Evolutionary conservation across 805 yeast genomes (phyloP).

Genomic region (Nakazawaea ishiwadae): DNA sequence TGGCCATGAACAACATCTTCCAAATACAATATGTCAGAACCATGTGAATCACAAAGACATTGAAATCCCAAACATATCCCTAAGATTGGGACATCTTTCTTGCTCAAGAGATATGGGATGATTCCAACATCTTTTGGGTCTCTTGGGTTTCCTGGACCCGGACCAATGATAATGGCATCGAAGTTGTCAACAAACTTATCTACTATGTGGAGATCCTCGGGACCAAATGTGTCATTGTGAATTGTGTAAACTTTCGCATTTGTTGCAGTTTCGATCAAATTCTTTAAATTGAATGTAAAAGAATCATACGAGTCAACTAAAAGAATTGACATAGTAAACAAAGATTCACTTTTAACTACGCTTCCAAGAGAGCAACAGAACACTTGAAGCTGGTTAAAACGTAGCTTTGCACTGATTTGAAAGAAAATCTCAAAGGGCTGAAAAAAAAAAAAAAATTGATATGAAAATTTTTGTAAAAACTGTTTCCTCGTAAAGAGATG

Average conservation of each 20-base stretch:
- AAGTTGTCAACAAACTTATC: conserved; percentile 41
- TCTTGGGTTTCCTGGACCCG: conserved; percentile 94
- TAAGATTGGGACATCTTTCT: conserved; percentile 56
- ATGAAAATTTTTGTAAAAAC: too few relatives aligned
- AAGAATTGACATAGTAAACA: conserved; percentile 42
- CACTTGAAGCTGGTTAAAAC: too few relatives aligned
- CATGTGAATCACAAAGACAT: conserved; percentile 61
- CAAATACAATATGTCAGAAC: conserved; percentile 50
- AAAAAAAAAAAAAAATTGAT: too few relatives aligned
- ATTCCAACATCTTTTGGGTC: conserved; percentile 65
- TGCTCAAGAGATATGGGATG: conserved; percentile 48
- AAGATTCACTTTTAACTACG: neutral
- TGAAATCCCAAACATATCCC: conserved; percentile 97
- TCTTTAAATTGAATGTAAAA: conserved; percentile 77
- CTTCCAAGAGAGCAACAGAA: neutral
- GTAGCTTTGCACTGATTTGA: too few relatives aligned
- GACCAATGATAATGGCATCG: conserved; percentile 84
- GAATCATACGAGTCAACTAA: conserved; percentile 94
- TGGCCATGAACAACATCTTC: conserved; percentile 80
- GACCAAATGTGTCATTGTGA: conserved; percentile 53
- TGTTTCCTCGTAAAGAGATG: too few relatives aligned
- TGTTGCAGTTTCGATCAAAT: conserved; percentile 52
- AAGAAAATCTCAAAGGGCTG: too few relatives aligned
- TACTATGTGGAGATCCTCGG: conserved; percentile 30
- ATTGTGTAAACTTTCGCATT: conserved; percentile 47